Base-by-base conservation (phyloP, 2,329 filamentous ascomycete species). In the Periconia digitata region DNA sequence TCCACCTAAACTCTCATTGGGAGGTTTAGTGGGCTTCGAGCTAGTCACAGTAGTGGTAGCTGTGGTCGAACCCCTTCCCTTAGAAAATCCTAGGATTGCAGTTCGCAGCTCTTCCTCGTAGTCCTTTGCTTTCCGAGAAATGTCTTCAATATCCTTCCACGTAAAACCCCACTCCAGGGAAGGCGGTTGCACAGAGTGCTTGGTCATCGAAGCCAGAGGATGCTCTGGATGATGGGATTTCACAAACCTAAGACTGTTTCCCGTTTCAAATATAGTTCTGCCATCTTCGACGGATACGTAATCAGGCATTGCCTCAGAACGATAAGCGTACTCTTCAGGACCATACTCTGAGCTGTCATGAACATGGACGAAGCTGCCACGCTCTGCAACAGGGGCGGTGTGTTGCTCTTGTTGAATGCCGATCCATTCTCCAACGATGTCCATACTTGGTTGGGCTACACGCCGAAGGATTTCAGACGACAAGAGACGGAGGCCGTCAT, bases 211-310 rank as follows among this genome's bases (percentile, higher is more conserved):
- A 13, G 83, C 80, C 36, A 94, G 73, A 0, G 86, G 84, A 63
- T 95, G 88, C 2, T 84, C 76, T 5, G 88, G 81, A 63, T 94
- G 87, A 56, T 87, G 84, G 18, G 76, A 74, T 57, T 84, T 82
- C 40, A 95, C 76, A 45, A 94, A 84, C 7, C 87, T 82, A 40
- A 95, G 71, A 64, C 87, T 92, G 59, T 81, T 83, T 3, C 89
- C 90, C 3, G 85, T 87, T 64, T 95, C 89, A 55, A 92, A 92
- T n/a, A 94, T 83, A 5, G 79, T 75, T 43, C 81, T 79, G 3
- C 84, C 85, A 55, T 92, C 81, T 48, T 94, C 89, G 5, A 75
- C 67, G 0, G 85, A 80, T 38, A 95, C 77, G 56, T 94, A 94
- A 2, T 78, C 75, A 0, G 89, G 89, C 72, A 94, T 84, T 53